Conservation (phyloP, 352 stramenopile species). For the Pseudoperonospora humuli region DNA sequence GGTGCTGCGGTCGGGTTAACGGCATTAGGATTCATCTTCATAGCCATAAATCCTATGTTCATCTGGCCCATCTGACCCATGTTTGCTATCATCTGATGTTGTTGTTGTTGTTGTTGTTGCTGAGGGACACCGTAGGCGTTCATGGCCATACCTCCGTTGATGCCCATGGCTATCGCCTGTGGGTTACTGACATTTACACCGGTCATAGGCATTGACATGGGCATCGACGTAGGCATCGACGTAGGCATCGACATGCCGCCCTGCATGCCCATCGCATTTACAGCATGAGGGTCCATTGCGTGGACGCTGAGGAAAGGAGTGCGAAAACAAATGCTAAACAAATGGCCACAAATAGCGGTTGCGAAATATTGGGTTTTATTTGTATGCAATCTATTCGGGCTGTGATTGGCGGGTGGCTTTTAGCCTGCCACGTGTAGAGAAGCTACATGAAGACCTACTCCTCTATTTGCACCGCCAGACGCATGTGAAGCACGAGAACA, state of each 20-base stretch:
- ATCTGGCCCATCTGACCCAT: constrained; percentile 50
- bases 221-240: constrained; percentile 27
- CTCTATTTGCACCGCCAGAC: too few species aligned
- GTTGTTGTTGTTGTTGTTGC: constrained; percentile 18
- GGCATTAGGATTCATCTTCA: constrained; percentile 39
- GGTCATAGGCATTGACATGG: constrained; percentile 20
- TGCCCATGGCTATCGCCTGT: constrained; percentile 48
- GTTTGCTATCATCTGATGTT: constrained; percentile 59
- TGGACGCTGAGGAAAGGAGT: constrained; percentile 1
- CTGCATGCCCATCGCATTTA: constrained; percentile 64
- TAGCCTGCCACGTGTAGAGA: too few species aligned
- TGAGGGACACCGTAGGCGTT: constrained; percentile 36
- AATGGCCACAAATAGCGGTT: not conserved
- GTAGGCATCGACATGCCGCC: constrained; percentile 58
- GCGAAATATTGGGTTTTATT: too few species aligned
- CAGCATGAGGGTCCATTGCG: constrained; percentile 50
- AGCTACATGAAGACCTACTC: too few species aligned
- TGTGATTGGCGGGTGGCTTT: too few species aligned
- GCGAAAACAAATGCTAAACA: constrained; percentile 1
- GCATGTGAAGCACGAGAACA: too few species aligned
- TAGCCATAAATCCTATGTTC: constrained; percentile 46
- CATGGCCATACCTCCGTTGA: constrained; percentile 34
- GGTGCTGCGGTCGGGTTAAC: constrained; percentile 31
- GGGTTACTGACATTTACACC: constrained; percentile 20
- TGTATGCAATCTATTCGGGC: too few species aligned